Evolutionary conservation across 2,329 filamentous ascomycete species (phyloP).

Genomic region (Stylonectria norvegica): DNA sequence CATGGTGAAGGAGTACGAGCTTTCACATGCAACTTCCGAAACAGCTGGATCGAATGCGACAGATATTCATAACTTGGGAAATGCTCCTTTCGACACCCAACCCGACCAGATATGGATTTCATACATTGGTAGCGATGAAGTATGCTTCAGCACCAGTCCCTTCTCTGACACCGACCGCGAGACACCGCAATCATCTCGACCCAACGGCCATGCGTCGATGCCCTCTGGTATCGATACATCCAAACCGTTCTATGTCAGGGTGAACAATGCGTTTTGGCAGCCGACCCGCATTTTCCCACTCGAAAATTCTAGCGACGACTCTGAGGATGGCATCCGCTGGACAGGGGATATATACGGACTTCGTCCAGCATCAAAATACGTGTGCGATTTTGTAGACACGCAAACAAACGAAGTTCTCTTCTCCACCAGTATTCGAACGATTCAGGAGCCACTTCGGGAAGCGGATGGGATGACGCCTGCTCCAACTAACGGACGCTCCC

Average conservation of each 20-base stretch:
- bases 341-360: slow-evolving; percentile 68
- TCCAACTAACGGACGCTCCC: slow-evolving; percentile 47
- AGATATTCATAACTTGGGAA: slow-evolving; percentile 73
- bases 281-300: slow-evolving; percentile 66
- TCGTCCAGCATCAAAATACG: slow-evolving; percentile 71
- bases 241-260: slow-evolving; percentile 74
- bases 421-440: slow-evolving; percentile 67
- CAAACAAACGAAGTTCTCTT: slow-evolving; percentile 64
- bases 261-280: slow-evolving; percentile 78
- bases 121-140: slow-evolving; percentile 73
- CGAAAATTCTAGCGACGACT: slow-evolving; percentile 29
- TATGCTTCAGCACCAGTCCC: slow-evolving; percentile 70
- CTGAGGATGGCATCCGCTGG: slow-evolving; percentile 55
- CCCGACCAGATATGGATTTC: slow-evolving; percentile 76
- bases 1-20: slow-evolving; percentile 85
- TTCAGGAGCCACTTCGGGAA: slow-evolving; percentile 41
- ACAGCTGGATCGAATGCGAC: slow-evolving; percentile 71
- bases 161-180: slow-evolving; percentile 49
- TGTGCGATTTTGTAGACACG: slow-evolving; percentile 72
- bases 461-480: slow-evolving; percentile 28
- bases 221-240: slow-evolving; percentile 58
- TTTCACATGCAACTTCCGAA: slow-evolving; percentile 73
- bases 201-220: slow-evolving; percentile 32
- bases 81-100: slow-evolving; percentile 68
- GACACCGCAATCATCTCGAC: slow-evolving; percentile 18